phyloP scores from a whole-genome alignment of 75 land plant species.

The Sequoiadendron giganteum region DNA sequence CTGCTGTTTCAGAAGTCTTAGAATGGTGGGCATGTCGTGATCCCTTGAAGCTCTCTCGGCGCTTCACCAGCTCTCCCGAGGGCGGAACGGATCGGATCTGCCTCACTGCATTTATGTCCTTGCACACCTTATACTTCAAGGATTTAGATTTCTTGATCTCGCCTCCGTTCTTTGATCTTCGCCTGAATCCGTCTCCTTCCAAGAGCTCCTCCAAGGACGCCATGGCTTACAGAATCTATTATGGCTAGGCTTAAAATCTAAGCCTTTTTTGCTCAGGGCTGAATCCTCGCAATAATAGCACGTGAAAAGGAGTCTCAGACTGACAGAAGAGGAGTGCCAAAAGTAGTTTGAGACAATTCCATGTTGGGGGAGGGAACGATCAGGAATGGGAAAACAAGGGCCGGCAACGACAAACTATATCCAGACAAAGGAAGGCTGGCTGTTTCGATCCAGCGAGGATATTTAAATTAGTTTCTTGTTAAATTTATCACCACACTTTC shows the following conservation, averaged over 20 bases:
- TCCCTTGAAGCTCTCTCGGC: not conserved
- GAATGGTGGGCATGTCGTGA: not conserved
- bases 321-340: not conserved
- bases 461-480: too few relatives aligned
- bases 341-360: too few relatives aligned
- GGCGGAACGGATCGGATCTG: not conserved
- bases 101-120: not conserved
- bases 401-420: not conserved
- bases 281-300: not conserved
- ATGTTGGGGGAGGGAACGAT: not conserved
- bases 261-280: too few relatives aligned
- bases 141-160: not conserved
- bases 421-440: not conserved
- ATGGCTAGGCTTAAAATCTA: too few relatives aligned
- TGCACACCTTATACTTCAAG: not conserved
- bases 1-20: not conserved
- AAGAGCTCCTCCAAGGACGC: constrained; percentile 42
- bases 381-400: not conserved
- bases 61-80: not conserved
- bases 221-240: not conserved
- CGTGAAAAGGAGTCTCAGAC: not conserved
- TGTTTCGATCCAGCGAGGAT: not conserved
- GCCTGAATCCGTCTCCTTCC: constrained; percentile 39
- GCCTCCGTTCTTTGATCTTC: not conserved
- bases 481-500: too few relatives aligned